Evolutionary conservation across 768 basidiomycete genomes (phyloP), one percentile per base, ranked within the genome.

Genomic region (Rhizopogon vinicolor): DNA sequence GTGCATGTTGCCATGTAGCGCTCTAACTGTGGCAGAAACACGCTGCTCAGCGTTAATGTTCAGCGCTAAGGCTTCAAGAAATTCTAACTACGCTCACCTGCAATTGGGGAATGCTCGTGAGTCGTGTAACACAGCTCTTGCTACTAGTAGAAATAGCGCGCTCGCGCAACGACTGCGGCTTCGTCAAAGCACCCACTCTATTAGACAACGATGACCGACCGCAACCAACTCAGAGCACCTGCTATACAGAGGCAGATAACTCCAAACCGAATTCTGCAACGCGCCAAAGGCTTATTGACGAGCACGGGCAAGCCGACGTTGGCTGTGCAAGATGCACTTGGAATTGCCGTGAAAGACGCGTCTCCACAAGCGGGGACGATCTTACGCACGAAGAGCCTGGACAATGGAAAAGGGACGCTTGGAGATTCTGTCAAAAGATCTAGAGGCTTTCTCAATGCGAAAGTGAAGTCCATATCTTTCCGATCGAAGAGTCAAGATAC

Each of bases 281-380:
- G 78, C n/a, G 76, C 77, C 1, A 68, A 67, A 12, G 70, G 65
- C 51, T 57, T 78, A 44, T 55, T 70, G 39, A 66, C 67, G n/a
- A 67, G 64, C 57, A 68, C 67, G 19, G 63, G 65, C 40, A 65
- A 68, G 29, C 65, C 63, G 29, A 58, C 61, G 4, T 51, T 9
- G 12, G 52, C 19, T 28, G 19, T 48, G 35, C 41, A 28, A 37
- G 60, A 63, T 22, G 49, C 45, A 18, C 18, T 55, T 12, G 25
- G 25, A 48, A 54, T 59, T 55, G 64, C 62, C 42, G 68, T 64
- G 53, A 58, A 63, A 25, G 57, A 54, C 44, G 59, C 60, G 40
- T 56, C 58, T 33, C 39, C 53, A 4, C 49, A 60, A 14, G 51
- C 41, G 54, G 31, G 12, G 19, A 48, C 13, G 18, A 7, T n/a